Percentiles rank a stretch among this genome's conserved stretches.
phyloP scores from a whole-genome alignment of 306 rosid species.

The Cucumis cinereus region DNA sequence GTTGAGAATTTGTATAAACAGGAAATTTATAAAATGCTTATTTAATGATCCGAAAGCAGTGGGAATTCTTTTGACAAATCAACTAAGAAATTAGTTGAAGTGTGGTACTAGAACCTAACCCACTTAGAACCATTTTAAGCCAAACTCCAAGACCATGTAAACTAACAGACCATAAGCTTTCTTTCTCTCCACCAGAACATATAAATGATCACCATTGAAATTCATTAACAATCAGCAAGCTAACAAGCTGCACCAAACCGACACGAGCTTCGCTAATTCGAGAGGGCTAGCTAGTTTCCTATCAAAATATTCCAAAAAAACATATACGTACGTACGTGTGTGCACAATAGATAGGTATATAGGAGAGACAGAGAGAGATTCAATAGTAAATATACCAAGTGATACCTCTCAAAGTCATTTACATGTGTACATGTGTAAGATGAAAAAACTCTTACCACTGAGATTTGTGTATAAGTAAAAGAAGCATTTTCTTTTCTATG shows the following conservation, averaged over 20 bases:
- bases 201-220: background rate
- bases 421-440: background rate
- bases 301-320: background rate
- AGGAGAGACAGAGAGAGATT: background rate
- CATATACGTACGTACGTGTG: too few species aligned
- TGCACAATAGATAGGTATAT: too few species aligned
- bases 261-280: background rate
- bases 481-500: background rate
- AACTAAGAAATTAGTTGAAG: too few species aligned
- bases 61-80: background rate
- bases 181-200: too few species aligned
- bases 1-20: too few species aligned
- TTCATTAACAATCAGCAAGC: background rate
- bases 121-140: too few species aligned
- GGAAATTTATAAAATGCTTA: too few species aligned
- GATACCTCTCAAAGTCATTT: background rate
- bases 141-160: too few species aligned
- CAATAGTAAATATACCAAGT: background rate
- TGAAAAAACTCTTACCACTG: background rate
- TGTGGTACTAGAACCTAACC: too few species aligned
- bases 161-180: too few species aligned
- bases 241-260: background rate
- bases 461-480: background rate
- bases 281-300: background rate
- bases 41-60: too few species aligned